These are phyloP conservation scores for Pythium aristosporum DNA, from an alignment of 352 stramenopile species.

Conservation along the genomic window DNA sequence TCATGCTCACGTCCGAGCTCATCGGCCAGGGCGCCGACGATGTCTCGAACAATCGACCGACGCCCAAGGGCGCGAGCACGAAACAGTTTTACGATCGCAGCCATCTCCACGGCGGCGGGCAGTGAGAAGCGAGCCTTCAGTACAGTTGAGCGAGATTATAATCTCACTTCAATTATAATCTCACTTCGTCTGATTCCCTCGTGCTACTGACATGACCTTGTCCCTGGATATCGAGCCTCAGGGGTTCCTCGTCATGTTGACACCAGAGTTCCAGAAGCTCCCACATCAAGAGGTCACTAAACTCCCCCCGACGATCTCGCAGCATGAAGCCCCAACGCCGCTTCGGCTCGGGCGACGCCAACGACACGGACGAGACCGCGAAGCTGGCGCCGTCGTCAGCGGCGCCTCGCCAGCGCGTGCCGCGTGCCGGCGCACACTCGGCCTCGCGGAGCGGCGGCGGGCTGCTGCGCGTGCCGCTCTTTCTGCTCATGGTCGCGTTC, in stretches of 20 bases:
- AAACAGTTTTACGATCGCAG: slow-evolving; percentile 85
- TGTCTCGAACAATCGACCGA: slow-evolving; percentile 47
- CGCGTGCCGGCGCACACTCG: slow-evolving; percentile 16
- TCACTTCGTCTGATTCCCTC: background rate
- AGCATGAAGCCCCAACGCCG: slow-evolving; percentile 23
- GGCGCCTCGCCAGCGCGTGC: slow-evolving; percentile 23
- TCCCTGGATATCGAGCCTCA: background rate
- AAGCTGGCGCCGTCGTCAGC: background rate
- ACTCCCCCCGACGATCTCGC: background rate
- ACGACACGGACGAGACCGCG: slow-evolving; percentile 17
- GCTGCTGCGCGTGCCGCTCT: slow-evolving; percentile 27
- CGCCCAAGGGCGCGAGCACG: slow-evolving; percentile 72
- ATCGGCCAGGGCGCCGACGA: slow-evolving; percentile 65
- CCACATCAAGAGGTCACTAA: background rate
- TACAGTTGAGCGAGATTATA: no score
- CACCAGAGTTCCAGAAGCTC: slow-evolving; percentile 8
- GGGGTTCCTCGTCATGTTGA: slow-evolving; percentile 5
- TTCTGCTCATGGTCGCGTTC: slow-evolving; percentile 39
- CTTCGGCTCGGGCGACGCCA: slow-evolving; percentile 16
- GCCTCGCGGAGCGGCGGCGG: slow-evolving; percentile 12
- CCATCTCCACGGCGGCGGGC: slow-evolving; percentile 49
- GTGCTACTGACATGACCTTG: background rate
- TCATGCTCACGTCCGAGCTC: slow-evolving; percentile 76
- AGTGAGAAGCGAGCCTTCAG: background rate
- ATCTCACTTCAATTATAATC: background rate